Percentiles rank a stretch among this genome's conserved stretches.
Conservation (phyloP, 495 filamentous ascomycete species). For the Gamarada debralockiae region DNA sequence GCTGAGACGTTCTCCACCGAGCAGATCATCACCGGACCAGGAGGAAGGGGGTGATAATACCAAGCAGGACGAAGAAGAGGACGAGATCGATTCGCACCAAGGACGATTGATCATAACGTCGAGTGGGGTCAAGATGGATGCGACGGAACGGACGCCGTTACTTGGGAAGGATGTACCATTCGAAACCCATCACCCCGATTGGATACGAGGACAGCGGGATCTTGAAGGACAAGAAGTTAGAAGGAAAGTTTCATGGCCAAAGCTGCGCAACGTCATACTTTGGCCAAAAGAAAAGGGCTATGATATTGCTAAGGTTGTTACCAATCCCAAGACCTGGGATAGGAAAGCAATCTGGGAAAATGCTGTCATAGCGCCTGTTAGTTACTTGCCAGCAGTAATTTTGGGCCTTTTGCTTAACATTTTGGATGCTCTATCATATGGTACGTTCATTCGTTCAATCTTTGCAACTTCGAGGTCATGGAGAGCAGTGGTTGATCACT, state of each 20-base stretch:
- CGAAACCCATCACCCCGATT: constrained; percentile 9
- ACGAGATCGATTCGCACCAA: constrained; percentile 1
- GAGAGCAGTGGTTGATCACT: neutral
- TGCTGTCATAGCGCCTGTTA: constrained; percentile 60
- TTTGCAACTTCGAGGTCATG: neutral
- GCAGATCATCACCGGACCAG: constrained; percentile 21
- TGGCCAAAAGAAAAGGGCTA: constrained; percentile 25
- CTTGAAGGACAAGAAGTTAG: constrained; percentile 27
- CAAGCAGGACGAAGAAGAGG: neutral
- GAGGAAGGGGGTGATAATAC: neutral
- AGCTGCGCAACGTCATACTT: constrained; percentile 22
- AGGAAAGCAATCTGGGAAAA: constrained; percentile 57
- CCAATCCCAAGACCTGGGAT: constrained; percentile 72
- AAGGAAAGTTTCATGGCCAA: constrained; percentile 11
- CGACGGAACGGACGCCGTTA: constrained; percentile 30
- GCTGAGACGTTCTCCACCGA: constrained; percentile 52
- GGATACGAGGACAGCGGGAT: constrained; percentile 27
- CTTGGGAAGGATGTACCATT: constrained; percentile 14
- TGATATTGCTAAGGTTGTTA: constrained; percentile 21
- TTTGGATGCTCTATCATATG: constrained; percentile 91
- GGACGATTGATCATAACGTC: constrained; percentile 14
- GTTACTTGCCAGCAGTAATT: constrained; percentile 77
- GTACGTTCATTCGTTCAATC: constrained; percentile 34
- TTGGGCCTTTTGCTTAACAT: constrained; percentile 89
- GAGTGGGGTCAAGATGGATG: constrained; percentile 19